These are phyloP conservation scores for Puccinia novopanici DNA, from an alignment of 1,284 basidiomycete genomes.

Conservation along the genomic window DNA sequence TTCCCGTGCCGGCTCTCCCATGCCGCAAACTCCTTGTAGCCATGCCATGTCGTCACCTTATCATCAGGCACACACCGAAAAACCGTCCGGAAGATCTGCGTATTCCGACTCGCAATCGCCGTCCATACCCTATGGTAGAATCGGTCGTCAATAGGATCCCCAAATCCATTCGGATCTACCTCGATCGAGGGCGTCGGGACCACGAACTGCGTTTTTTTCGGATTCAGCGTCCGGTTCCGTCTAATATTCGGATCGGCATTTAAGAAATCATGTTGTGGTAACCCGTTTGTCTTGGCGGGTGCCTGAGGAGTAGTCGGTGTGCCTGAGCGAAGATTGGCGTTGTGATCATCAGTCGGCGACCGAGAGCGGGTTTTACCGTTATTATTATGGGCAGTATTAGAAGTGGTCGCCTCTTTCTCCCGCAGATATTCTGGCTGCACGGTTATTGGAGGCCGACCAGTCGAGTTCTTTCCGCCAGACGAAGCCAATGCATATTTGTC, in stretches of 20 bases:
- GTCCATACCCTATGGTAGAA: constrained; percentile 91
- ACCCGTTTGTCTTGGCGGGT: not conserved
- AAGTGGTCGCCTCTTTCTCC: not conserved
- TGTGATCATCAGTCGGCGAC: constrained; percentile 61
- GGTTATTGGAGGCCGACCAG: not conserved
- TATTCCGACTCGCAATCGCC: constrained; percentile 68
- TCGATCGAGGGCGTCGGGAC: constrained; percentile 70
- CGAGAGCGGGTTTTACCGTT: constrained; percentile 50
- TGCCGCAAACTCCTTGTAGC: constrained; percentile 76
- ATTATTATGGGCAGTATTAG: not conserved
- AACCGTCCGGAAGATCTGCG: constrained; percentile 88
- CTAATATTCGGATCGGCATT: constrained; percentile 61
- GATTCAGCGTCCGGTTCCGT: constrained; percentile 61
- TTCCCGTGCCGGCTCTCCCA: constrained; percentile 35
- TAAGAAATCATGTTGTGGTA: constrained; percentile 36
- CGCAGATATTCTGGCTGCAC: not conserved
- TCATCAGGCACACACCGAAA: constrained; percentile 91
- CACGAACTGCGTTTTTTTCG: constrained; percentile 61
- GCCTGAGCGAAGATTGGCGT: constrained; percentile 63
- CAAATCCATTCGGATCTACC: constrained; percentile 75
- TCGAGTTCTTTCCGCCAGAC: constrained; percentile 5
- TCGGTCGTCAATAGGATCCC: constrained; percentile 78
- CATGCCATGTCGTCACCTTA: constrained; percentile 86
- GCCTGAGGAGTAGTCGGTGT: constrained; percentile 62
- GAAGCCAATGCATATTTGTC: not conserved